A percentile compares a stretch with the other conserved stretches of the same genome.
phyloP scores from a whole-genome alignment of 192 early-diverging fungal genomes.

The Helicostylum pulchrum region DNA sequence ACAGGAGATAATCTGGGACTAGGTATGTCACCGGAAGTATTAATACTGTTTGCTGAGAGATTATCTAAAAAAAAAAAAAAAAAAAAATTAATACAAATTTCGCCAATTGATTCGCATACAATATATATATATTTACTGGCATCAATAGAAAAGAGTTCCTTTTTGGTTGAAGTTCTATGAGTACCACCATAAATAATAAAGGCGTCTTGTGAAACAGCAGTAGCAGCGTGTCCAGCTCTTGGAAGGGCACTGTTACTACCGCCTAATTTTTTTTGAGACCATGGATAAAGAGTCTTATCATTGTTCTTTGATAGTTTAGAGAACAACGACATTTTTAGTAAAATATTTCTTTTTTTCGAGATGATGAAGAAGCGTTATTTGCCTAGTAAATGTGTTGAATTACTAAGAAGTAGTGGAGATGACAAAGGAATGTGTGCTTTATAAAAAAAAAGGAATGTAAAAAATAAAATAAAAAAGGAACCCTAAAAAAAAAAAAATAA shows the following conservation, averaged over 20 bases:
- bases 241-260: conserved; percentile 23
- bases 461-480: background rate
- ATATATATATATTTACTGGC: conserved; percentile 16
- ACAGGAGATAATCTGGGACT: conserved; percentile 37
- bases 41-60: conserved; percentile 26
- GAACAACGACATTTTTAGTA: conserved; percentile 28
- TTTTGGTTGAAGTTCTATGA: conserved; percentile 28
- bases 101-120: background rate
- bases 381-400: background rate
- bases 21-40: conserved; percentile 42
- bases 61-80: conserved; percentile 10
- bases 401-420: background rate
- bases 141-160: conserved; percentile 27
- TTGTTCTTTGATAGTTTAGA: conserved; percentile 25
- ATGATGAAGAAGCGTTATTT: conserved; percentile 4
- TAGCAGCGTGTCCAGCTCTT: conserved; percentile 28
- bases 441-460: background rate
- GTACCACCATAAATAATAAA: conserved; percentile 27
- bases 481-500: background rate
- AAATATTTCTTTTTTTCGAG: conserved; percentile 1
- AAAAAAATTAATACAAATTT: background rate
- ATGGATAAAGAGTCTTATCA: conserved; percentile 31
- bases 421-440: background rate
- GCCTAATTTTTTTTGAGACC: conserved; percentile 31
- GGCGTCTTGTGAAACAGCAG: conserved; percentile 12